Evolutionary conservation across 306 rosid genomes (phyloP).

Genomic region (Dalbergia cochinchinensis): DNA sequence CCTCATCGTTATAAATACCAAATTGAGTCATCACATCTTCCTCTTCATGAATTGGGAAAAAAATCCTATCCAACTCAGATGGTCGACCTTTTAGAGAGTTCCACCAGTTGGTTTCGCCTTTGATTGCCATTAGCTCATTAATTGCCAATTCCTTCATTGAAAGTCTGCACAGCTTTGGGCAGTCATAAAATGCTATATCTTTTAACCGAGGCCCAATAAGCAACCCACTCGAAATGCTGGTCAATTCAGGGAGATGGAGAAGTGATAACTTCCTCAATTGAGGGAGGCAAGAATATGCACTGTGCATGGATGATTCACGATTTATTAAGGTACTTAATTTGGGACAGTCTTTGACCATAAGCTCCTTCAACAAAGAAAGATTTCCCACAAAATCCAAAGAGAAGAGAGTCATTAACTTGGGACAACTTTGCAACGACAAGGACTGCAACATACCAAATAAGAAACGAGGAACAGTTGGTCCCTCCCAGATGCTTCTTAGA

Average conservation of each 20-base stretch:
- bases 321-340: slow-evolving; percentile 10
- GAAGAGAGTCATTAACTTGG: slow-evolving; percentile 35
- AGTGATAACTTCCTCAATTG: not conserved
- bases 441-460: slow-evolving; percentile 20
- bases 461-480: not conserved
- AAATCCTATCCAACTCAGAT: not conserved
- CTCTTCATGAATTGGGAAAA: slow-evolving; percentile 7
- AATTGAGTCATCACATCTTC: slow-evolving; percentile 20
- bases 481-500: slow-evolving; percentile 37
- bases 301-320: not conserved
- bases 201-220: not conserved
- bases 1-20: not conserved
- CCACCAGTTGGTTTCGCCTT: slow-evolving; percentile 44
- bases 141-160: not conserved
- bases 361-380: slow-evolving; percentile 6
- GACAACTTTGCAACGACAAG: slow-evolving; percentile 42
- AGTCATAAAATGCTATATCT: slow-evolving; percentile 32
- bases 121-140: not conserved
- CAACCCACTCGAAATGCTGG: slow-evolving; percentile 31
- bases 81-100: not conserved
- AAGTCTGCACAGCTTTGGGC: slow-evolving; percentile 28
- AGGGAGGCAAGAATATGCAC: not conserved
- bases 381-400: not conserved
- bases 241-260: slow-evolving; percentile 19
- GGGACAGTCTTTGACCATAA: slow-evolving; percentile 41